Base-by-base conservation (phyloP, 805 yeast genomes). In the Candida nitratophila region DNA sequence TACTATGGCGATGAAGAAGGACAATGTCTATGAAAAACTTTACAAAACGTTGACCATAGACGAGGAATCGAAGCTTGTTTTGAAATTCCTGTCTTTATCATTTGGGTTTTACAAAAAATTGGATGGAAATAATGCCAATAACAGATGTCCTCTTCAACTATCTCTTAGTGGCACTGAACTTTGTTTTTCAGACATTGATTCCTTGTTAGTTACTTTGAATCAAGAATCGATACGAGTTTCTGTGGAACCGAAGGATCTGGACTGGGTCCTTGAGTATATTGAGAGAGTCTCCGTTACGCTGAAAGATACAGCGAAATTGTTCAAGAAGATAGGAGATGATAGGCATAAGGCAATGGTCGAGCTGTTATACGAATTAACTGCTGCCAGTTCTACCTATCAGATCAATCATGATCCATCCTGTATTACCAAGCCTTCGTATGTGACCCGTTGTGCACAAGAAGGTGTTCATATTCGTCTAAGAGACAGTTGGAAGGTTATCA, bases 351-450 rank as follows among this genome's bases (percentile, higher is more conserved):
- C 62, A 1, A 41, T 44, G n/a, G 60, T 68, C 10, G 74, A 73
- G 33, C 53, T 76, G 30, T 58, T 75, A 1, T 73, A 73, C 50
- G 51, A 56, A 11, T 52, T 74, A 17, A 59, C 76, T 3, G 53
- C 53, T 12, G 76, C 72, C 2, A 68, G 74, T 9, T 53, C 53
- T 10, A 55, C 58, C 1, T 57, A 60, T 41, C 72, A 73, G 27
- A 75, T 89, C 37, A 79, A 80, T 41, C 86, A 86, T 49, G 98
- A 93, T 54, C 95, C 98, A 0, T 79, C 86, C 6, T 96, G 89
- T 17, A 73, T 91, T 42, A 90, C 97, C 1, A 83, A 88, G 42
- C 96, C 97, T 0, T 83, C 96, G 0, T 81, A 85, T 53, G 78
- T 88, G 27, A 75, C 87, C 40, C 70, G 96, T 43, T 74, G 89